Base-by-base conservation (phyloP, 805 yeast species). In the Saturnispora sanitii region DNA sequence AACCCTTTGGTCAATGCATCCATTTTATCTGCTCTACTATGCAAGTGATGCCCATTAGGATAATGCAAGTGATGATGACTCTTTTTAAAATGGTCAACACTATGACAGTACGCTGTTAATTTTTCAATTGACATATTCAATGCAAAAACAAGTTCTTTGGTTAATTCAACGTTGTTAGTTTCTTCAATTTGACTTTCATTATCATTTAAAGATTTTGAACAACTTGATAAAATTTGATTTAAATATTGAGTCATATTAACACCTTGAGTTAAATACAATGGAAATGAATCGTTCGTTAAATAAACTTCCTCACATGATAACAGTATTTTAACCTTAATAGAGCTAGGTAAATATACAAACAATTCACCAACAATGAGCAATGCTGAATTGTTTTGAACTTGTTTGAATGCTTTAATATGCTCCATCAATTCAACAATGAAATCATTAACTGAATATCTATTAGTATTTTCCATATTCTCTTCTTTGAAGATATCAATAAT, bases 201-300 rank as follows among this genome's bases (percentile, higher is more conserved):
- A 15, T 34, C 39, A 23, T 22, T 21, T 9, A 23, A 20, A 21
- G 55, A 44, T 35, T 66, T 62, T 4, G 73, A 64, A 45, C 75
- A 70, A 46, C 67, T 71, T 25, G 66, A 65, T 38, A 73, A 67
- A 37, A 64, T 68, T 47, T 67, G 73, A 38, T 61, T 63, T 35
- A 73, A 54, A 12, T 58, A 54, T 0, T 66, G 64, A 1, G 72
- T 49, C 33, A 66, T 45, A 44, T 67, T 57, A 20, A 48, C 35
- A 12, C 53, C 53, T 17, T 50, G 41, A 3, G 46, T 37, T 9
- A 42, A 25, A 17, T 44, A 37, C 4, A 37, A 36, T 2, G 74
- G 74, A 46, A 70, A 69, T 1, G 45, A 51, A 6, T 62, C 65
- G 1, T 69, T 65, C 13, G 64, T 61, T 35, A 70, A 49, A 45